Base-by-base conservation (phyloP, 2,329 filamentous ascomycete genomes). In the Fusarium sp. region DNA sequence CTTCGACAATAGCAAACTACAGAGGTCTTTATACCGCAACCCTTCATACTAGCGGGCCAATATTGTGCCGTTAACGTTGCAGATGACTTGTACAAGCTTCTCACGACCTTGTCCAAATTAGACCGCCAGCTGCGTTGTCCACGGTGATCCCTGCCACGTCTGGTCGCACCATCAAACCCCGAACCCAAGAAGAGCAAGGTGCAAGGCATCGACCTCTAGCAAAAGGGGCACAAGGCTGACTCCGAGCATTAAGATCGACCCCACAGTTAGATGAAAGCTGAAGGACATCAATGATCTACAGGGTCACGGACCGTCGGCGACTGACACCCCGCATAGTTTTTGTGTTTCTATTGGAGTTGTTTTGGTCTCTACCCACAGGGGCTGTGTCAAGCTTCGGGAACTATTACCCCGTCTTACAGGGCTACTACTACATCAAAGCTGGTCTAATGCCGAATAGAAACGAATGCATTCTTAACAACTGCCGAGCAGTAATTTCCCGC, bases 181-280 rank as follows among this genome's bases (percentile, higher is more conserved):
- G 35, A 64, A 64, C 14, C 70, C 64, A 1, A 39, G 43, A 57
- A 25, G 4, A 61, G 68, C 23, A 35, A 64, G 45, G 68, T 8
- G 23, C 34, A 13, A 7, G 13, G 25, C 37, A 32, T 35, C 14
- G 27, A 20, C 9, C 3, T 25, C 14, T 32, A 56, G 48, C 62
- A n/a, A 39, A 39, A 23, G 20, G n/a, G 25, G 62, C 48, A 45
- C 57, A 72, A 72, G 70, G 68, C 68, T 72, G 68, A 72, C 32
- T 45, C 0, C 9, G 9, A 57, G 39, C 20, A 23, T 64, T 39
- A 5, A 34, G 37, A 56, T 64, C 37, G 48, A 6, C 70, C 56
- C 64, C 63, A 65, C 43, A 41, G 20, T 41, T 54, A 23, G 5
- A 50, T 20, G 16, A 60, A 20, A 71, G 67, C 67, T 71, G 67